Evolutionary conservation across 805 yeast species (phyloP), one percentile per base, ranked within the genome.

Genomic region (Lipomyces starkeyi): DNA sequence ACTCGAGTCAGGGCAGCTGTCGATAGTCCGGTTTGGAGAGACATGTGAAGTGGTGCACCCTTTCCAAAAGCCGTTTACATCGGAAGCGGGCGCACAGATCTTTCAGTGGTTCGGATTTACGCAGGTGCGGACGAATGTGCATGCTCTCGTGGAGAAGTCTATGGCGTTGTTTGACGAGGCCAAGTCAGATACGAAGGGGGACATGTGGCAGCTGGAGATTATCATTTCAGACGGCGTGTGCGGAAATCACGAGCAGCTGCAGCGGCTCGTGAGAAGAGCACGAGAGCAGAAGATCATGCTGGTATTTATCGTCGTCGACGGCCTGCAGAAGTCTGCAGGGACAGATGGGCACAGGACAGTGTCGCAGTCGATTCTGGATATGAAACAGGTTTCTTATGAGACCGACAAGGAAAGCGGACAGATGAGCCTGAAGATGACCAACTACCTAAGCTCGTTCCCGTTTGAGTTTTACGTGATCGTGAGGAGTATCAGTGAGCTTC

Each of bases 401-500:
- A 85, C 84, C n/a, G 83, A 77, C 52, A 43, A 43, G 22, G 82
- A 79, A 14, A 81, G 82, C 62, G 98, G 98, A 2, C 85, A 84
- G 66, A 84, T 87, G 87, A 85, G 85, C 58, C 81, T 96, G 71
- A 84, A 89, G 76, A 95, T 95, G 67, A 88, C 87, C 68, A 91
- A 88, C 73, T 95, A 95, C 76, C 84, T 95, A 78, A 97, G 94
- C 74, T 85, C 91, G 35, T 95, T 95, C 88, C 98, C 99, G 74
- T 95, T 95, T 79, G 98, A 95, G 77, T 95, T 90, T 77, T 95
- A 94, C 76, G 97, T 94, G 67, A 94, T 96, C 73, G 98, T 95
- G 32, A 88, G 91, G 73, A 88, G 94, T 76, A 90, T 96, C 73
- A 84, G 84, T 59, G 98, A 94, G 79, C 83, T 95, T 52, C 99